These are phyloP conservation scores for Pseudocercospora macadamiae DNA, from an alignment of 2,329 filamentous ascomycete genomes.

Conservation along the genomic window DNA sequence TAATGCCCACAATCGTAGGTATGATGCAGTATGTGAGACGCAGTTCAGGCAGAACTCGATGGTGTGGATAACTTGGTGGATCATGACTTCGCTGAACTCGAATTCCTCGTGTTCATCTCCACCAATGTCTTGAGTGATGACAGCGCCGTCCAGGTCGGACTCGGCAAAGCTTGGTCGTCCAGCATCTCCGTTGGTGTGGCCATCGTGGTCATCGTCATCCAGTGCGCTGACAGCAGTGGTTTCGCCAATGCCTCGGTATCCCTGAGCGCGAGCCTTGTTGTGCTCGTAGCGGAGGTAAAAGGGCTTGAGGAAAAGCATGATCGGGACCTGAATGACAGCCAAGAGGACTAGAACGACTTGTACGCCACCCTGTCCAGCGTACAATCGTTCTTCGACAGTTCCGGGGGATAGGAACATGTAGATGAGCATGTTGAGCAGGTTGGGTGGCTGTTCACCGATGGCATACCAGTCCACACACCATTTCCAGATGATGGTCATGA, in stretches of 20 bases:
- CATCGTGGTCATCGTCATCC: conserved; percentile 80
- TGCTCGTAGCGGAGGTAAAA: conserved; percentile 94
- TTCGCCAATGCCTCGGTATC: conserved; percentile 93
- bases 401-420: conserved; percentile 98
- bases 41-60: conserved; percentile 99
- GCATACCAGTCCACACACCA: conserved; percentile 88
- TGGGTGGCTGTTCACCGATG: conserved; percentile 71
- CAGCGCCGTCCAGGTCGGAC: conserved; percentile 75
- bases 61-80: conserved; percentile 98
- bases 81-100: conserved; percentile 96
- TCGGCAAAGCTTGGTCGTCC: conserved; percentile 71
- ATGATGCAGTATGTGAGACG: conserved; percentile 97
- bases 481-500: conserved; percentile 94
- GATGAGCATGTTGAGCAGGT: conserved; percentile 96
- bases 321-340: conserved; percentile 82
- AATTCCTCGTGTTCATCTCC: conserved; percentile 94
- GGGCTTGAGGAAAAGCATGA: conserved; percentile 92
- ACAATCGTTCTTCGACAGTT: conserved; percentile 72
- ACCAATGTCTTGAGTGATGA: conserved; percentile 84
- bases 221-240: conserved; percentile 83
- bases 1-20: conserved; percentile 96
- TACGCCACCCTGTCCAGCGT: conserved; percentile 72
- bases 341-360: conserved; percentile 80
- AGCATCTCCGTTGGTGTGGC: conserved; percentile 57
- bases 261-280: conserved; percentile 81